Conservation (phyloP, 768 basidiomycete genomes). For the Tylopilus balloui region DNA sequence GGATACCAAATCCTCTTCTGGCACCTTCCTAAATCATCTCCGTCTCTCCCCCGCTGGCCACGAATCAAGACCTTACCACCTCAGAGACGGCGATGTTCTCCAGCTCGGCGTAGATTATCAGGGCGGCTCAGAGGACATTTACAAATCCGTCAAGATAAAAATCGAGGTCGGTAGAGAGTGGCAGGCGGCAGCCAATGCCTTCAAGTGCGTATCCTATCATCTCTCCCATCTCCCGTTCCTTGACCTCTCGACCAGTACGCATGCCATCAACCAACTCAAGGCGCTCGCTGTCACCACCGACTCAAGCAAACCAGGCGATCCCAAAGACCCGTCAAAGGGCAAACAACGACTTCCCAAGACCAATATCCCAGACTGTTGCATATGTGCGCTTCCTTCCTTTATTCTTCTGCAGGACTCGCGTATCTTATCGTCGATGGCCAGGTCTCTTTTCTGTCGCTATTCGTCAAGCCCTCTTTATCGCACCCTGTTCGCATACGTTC, state of each 20-base stretch:
- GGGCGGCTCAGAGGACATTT: slow-evolving; percentile 94
- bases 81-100: slow-evolving; percentile 91
- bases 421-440: slow-evolving; percentile 16
- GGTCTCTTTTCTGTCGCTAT: slow-evolving; percentile 85
- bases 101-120: slow-evolving; percentile 98
- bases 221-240: not conserved
- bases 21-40: slow-evolving; percentile 95
- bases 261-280: slow-evolving; percentile 78
- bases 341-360: slow-evolving; percentile 33
- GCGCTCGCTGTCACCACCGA: slow-evolving; percentile 48
- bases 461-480: slow-evolving; percentile 94
- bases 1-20: slow-evolving; percentile 86
- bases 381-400: slow-evolving; percentile 55
- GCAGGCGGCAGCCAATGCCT: slow-evolving; percentile 84
- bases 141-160: slow-evolving; percentile 94
- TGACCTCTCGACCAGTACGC: slow-evolving; percentile 41
- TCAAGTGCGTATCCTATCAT: slow-evolving; percentile 50
- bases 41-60: slow-evolving; percentile 78
- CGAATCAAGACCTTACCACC: slow-evolving; percentile 69
- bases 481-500: slow-evolving; percentile 94
- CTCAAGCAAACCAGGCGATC: slow-evolving; percentile 12
- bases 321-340: slow-evolving; percentile 17
- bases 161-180: slow-evolving; percentile 88
- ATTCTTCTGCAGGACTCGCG: not conserved
- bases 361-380: slow-evolving; percentile 82